phyloP scores from a whole-genome alignment of 2,329 filamentous ascomycete species.

The Fusarium setosum region DNA sequence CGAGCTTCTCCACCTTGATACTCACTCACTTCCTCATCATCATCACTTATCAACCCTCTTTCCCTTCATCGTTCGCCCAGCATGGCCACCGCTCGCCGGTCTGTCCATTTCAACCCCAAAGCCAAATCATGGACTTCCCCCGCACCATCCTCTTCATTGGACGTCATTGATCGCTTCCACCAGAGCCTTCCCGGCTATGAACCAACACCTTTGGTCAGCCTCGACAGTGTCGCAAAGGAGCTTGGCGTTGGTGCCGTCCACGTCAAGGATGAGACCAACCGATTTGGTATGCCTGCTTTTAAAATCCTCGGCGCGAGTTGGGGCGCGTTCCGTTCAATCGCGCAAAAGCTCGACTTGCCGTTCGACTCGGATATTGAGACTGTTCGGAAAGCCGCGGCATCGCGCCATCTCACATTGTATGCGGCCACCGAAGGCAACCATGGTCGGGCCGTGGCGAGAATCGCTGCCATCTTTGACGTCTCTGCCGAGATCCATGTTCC shows the following conservation, averaged over 20 bases:
- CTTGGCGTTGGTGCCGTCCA: constrained; percentile 69
- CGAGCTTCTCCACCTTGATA: too few species aligned
- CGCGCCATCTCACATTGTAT: constrained; percentile 57
- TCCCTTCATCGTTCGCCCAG: neutral
- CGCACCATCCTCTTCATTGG: neutral
- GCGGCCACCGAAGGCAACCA: constrained; percentile 83
- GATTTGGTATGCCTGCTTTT: constrained; percentile 78
- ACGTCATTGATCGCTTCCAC: constrained; percentile 62
- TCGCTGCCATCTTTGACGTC: constrained; percentile 70
- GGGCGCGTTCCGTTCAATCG: constrained; percentile 71
- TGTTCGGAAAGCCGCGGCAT: constrained; percentile 49
- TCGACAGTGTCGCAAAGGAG: constrained; percentile 66
- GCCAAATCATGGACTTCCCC: constrained; percentile 30
- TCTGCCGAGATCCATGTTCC: constrained; percentile 72
- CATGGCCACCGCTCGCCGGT: constrained; percentile 37
- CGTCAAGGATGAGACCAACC: constrained; percentile 77
- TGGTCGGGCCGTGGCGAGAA: constrained; percentile 77
- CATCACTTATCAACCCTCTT: neutral
- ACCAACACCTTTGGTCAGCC: constrained; percentile 62
- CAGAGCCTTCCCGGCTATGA: constrained; percentile 65
- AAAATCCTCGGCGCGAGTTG: constrained; percentile 86
- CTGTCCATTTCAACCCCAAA: constrained; percentile 39
- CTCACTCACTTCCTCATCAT: neutral
- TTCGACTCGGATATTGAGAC: constrained; percentile 55
- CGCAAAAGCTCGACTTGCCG: constrained; percentile 55